Conservation (phyloP, 1,139 yeast species). For the Pichia sp. region DNA sequence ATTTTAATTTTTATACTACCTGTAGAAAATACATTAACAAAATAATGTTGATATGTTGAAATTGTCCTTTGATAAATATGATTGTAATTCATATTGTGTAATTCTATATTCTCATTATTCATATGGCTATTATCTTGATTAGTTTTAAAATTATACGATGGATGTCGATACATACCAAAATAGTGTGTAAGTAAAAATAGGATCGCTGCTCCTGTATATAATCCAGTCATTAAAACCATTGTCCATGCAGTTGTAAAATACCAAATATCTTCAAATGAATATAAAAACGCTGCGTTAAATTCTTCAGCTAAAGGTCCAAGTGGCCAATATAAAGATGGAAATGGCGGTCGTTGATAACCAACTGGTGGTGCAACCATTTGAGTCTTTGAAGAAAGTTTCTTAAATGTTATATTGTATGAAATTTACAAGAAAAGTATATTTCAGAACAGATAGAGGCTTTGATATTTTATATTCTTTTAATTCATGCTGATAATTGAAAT, state of each 20-base stretch:
- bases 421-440: too few species aligned
- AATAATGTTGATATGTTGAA: constrained; percentile 9
- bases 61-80: constrained; percentile 2
- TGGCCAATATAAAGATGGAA: constrained; percentile 83
- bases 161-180: constrained; percentile 7
- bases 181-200: constrained; percentile 53
- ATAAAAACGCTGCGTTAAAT: constrained; percentile 54
- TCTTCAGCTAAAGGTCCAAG: constrained; percentile 36
- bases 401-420: too few species aligned
- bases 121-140: neutral
- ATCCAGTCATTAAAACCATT: constrained; percentile 54
- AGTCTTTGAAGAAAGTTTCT: too few species aligned
- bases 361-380: constrained; percentile 46
- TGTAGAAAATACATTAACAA: constrained; percentile 7
- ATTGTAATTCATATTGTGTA: constrained; percentile 3
- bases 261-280: constrained; percentile 75
- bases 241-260: constrained; percentile 78
- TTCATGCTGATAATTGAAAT: too few species aligned
- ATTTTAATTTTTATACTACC: constrained; percentile 13
- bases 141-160: neutral
- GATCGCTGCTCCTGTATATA: constrained; percentile 61
- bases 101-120: constrained; percentile 17
- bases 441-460: too few species aligned
- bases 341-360: constrained; percentile 72
- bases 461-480: too few species aligned